Conservation (phyloP, 148 eudicot genomes). For the Amaranthus cruentus region DNA sequence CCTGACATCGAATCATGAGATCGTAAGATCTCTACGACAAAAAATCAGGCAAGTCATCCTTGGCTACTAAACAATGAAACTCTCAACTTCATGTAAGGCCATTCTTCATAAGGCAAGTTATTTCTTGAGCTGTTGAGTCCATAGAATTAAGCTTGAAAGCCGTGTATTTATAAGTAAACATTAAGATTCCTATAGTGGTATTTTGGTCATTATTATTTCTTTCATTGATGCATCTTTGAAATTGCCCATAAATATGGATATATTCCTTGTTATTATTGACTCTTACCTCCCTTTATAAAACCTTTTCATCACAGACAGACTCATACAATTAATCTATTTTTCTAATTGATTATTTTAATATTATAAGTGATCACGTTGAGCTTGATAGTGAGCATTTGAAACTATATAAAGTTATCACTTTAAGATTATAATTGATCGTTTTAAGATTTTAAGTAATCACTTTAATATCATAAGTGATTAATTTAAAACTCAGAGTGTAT, state of each 20-base stretch:
- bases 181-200: neutral
- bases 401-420: no score
- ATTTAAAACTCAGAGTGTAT: no score
- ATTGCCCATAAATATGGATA: neutral
- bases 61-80: conserved; percentile 33
- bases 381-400: no score
- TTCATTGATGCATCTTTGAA: neutral
- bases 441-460: no score
- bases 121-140: neutral
- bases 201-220: neutral
- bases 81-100: conserved; percentile 30
- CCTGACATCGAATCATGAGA: conserved; percentile 5
- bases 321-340: no score
- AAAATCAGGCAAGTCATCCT: conserved; percentile 41
- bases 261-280: no score
- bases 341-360: no score
- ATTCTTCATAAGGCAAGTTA: neutral
- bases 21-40: neutral
- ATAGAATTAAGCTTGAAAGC: neutral
- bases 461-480: no score
- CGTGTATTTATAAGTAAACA: neutral
- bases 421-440: no score
- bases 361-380: no score
- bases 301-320: no score
- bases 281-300: no score